Evolutionary conservation across 352 stramenopile species (phyloP).

Genomic region (Paralagenidium karlingii): DNA sequence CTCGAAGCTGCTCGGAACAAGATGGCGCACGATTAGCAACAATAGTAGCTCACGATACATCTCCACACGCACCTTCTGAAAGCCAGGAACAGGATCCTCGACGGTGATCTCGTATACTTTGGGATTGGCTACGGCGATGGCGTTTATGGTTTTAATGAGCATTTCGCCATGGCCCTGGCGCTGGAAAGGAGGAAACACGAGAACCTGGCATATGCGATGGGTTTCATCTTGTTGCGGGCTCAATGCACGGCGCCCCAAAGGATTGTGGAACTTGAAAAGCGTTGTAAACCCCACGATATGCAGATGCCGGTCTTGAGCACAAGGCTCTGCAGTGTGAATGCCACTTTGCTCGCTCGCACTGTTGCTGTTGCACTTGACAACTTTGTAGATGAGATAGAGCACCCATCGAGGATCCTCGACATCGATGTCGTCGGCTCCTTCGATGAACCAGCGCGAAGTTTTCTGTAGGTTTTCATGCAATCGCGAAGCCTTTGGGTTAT

Average conservation of each 20-base stretch:
- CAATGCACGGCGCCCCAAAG: constrained; percentile 38
- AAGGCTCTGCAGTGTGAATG: constrained; percentile 13
- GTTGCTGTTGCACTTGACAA: too few species aligned
- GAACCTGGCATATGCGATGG: constrained; percentile 71
- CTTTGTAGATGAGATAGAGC: constrained; percentile 68
- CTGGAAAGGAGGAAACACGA: constrained; percentile 69
- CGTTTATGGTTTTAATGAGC: background rate
- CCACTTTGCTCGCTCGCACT: background rate
- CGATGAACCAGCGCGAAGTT: constrained; percentile 71
- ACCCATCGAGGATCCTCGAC: constrained; percentile 64
- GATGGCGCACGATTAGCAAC: background rate
- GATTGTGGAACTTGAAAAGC: constrained; percentile 76
- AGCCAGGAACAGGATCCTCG: constrained; percentile 71
- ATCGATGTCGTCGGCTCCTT: constrained; percentile 71
- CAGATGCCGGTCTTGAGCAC: background rate
- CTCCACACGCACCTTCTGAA: constrained; percentile 36
- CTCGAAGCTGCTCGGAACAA: constrained; percentile 49
- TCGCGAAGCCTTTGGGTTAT: constrained; percentile 34
- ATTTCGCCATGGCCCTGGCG: constrained; percentile 35
- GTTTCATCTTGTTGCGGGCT: constrained; percentile 38
- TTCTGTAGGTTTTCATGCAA: constrained; percentile 60
- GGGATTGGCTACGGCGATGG: constrained; percentile 33
- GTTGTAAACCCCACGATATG: constrained; percentile 55
- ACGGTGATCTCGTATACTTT: constrained; percentile 80
- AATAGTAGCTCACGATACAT: background rate